Evolutionary conservation across 495 filamentous ascomycete genomes (phyloP), one percentile per base, ranked within the genome.

Genomic region (Daldinia childiae): DNA sequence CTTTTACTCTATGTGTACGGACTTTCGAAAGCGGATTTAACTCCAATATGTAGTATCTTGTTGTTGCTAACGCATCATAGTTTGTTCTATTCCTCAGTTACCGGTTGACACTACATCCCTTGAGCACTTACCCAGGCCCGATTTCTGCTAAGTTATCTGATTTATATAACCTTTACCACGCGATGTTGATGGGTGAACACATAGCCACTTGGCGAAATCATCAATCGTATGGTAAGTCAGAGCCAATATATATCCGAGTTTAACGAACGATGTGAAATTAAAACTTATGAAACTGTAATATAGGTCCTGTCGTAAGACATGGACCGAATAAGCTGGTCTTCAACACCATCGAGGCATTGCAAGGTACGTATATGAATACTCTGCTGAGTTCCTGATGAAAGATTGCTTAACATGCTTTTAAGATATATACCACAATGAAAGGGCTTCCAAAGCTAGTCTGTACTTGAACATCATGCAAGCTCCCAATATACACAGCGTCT

Each of bases 121-220:
- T 79, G 0, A 68, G 73, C n/a, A 62, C 80, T 56, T 88, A 85
- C 62, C 87, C 86, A 0, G 87, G 87, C 0, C 87, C 86, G 0
- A 71, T 82, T 11, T 43, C 83, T 0, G 83, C 79, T 15, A 81
- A 78, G 32, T 52, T 84, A 6, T 82, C 84, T 0, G 74, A 80
- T 43, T 74, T 77, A 43, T 81, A 84, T 63, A 57, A 64, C 4
- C 79, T 75, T 3, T 82, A 81, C 32, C 76, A 86, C 74, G 76
- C 82, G 38, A 15, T 17, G 5, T 78, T 70, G 38, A 65, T 41
- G 38, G 65, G 43, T 77, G 78, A 32, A n/a, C 87, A 88, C 64
- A 34, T 87, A 6, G 70, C 80, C 15, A 80, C 82, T 27, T 74
- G 69, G 29, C 61, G 73, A 14, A 69, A 78, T 30, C 82, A 85